Percentiles rank a stretch among this genome's conserved stretches.
These are phyloP conservation scores for Asterophora parasitica DNA, from an alignment of 768 basidiomycete species.

Conservation along the genomic window DNA sequence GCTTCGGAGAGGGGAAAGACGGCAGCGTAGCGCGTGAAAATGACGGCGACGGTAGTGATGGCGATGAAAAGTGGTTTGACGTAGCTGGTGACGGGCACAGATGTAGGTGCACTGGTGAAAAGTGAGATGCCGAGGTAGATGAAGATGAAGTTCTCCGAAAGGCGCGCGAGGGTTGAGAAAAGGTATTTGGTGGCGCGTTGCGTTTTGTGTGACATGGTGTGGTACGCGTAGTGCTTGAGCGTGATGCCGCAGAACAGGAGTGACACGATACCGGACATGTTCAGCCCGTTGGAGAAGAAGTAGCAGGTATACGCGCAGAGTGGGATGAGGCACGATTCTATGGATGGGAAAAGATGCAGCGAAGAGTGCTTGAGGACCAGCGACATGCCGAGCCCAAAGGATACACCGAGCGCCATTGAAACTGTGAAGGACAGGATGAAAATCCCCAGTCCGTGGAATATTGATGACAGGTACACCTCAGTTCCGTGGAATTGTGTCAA, in stretches of 20 bases:
- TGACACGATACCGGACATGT: slow-evolving; percentile 95
- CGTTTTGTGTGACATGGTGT: slow-evolving; percentile 95
- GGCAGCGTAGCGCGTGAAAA: slow-evolving; percentile 92
- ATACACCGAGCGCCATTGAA: slow-evolving; percentile 91
- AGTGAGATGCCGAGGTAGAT: slow-evolving; percentile 96
- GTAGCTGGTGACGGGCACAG: slow-evolving; percentile 74
- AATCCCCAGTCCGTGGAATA: slow-evolving; percentile 96
- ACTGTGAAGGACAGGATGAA: slow-evolving; percentile 94
- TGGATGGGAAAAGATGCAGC: slow-evolving; percentile 80
- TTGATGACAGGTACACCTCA: slow-evolving; percentile 79
- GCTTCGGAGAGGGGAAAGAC: slow-evolving; percentile 93
- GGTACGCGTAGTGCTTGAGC: slow-evolving; percentile 99
- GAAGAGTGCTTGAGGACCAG: slow-evolving; percentile 93
- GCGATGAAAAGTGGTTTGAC: slow-evolving; percentile 95
- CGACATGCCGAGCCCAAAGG: slow-evolving; percentile 87
- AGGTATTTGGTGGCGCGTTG: slow-evolving; percentile 95
- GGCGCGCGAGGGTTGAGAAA: slow-evolving; percentile 88
- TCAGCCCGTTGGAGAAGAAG: slow-evolving; percentile 96
- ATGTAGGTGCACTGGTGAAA: slow-evolving; percentile 84
- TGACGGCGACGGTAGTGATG: slow-evolving; percentile 86
- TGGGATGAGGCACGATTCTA: slow-evolving; percentile 95
- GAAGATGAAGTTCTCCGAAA: slow-evolving; percentile 99
- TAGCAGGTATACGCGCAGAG: slow-evolving; percentile 95
- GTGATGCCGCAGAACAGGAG: slow-evolving; percentile 98
- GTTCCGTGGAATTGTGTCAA: slow-evolving; percentile 87